Conservation (phyloP, 2,329 filamentous ascomycete species). For the Plenodomus tracheiphilus region DNA sequence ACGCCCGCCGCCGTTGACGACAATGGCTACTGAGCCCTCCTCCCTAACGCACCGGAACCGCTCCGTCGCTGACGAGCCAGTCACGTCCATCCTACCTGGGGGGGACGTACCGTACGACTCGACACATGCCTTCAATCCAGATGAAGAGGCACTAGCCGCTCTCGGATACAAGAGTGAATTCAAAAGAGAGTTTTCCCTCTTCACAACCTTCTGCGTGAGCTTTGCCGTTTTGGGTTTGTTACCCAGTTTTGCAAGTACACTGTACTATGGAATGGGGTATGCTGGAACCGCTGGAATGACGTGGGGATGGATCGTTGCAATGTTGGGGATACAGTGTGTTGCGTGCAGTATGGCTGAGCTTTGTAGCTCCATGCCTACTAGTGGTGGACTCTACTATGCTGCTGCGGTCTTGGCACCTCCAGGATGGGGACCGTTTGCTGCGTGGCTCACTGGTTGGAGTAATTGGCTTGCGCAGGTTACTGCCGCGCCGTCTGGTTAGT, state of each 20-base stretch:
- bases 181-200: conserved; percentile 72
- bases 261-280: conserved; percentile 69
- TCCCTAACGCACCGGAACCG: conserved; percentile 11
- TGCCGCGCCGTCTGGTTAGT: conserved; percentile 59
- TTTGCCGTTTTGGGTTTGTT: conserved; percentile 73
- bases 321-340: conserved; percentile 72
- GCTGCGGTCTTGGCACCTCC: conserved; percentile 70
- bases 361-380: conserved; percentile 72
- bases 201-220: conserved; percentile 74
- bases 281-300: conserved; percentile 58
- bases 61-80: conserved; percentile 53
- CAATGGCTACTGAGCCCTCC: conserved; percentile 4
- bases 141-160: conserved; percentile 65
- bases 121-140: conserved; percentile 52
- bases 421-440: conserved; percentile 67
- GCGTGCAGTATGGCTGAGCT: conserved; percentile 69
- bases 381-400: conserved; percentile 74
- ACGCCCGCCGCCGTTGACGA: conserved; percentile 1
- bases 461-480: conserved; percentile 72
- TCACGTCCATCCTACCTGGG: conserved; percentile 56
- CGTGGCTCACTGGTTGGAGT: conserved; percentile 71
- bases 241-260: conserved; percentile 71
- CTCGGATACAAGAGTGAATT: conserved; percentile 67
- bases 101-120: conserved; percentile 55
- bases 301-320: conserved; percentile 76